Evolutionary conservation across 495 filamentous ascomycete species (phyloP).

Genomic region (Penicillium malachiteum): DNA sequence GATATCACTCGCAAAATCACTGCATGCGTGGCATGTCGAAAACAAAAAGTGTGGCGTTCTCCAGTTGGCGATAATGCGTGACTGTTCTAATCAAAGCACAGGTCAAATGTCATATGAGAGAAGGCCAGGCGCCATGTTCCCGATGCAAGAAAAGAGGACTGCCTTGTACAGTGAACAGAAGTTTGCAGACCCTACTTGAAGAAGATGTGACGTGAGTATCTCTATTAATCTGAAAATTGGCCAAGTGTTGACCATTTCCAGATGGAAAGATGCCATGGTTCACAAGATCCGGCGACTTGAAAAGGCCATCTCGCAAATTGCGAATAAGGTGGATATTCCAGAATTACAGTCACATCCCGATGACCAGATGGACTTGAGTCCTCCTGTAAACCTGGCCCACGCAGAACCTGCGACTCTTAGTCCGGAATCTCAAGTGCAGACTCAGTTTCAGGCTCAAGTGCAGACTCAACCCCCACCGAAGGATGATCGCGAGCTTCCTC

Average conservation of each 20-base stretch:
- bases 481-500: neutral
- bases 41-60: conserved; percentile 30
- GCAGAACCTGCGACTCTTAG: neutral
- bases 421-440: neutral
- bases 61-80: too few species aligned
- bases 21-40: conserved; percentile 41
- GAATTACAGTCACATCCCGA: conserved; percentile 15
- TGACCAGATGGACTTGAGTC: conserved; percentile 4
- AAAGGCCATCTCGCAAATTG: conserved; percentile 23
- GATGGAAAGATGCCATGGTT: conserved; percentile 32
- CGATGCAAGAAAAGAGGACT: conserved; percentile 30
- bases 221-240: neutral
- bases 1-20: conserved; percentile 41
- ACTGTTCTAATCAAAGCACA: conserved; percentile 1
- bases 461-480: neutral
- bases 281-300: conserved; percentile 27
- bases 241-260: conserved; percentile 1
- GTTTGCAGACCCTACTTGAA: conserved; percentile 38
- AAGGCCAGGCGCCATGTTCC: conserved; percentile 31
- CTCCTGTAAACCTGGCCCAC: conserved; percentile 4
- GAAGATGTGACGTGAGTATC: conserved; percentile 31
- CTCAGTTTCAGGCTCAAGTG: neutral
- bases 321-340: conserved; percentile 24
- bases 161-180: conserved; percentile 35
- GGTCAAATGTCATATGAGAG: conserved; percentile 47